Base-by-base conservation (phyloP, 2,329 filamentous ascomycete genomes). In the Colletotrichum acutatum region DNA sequence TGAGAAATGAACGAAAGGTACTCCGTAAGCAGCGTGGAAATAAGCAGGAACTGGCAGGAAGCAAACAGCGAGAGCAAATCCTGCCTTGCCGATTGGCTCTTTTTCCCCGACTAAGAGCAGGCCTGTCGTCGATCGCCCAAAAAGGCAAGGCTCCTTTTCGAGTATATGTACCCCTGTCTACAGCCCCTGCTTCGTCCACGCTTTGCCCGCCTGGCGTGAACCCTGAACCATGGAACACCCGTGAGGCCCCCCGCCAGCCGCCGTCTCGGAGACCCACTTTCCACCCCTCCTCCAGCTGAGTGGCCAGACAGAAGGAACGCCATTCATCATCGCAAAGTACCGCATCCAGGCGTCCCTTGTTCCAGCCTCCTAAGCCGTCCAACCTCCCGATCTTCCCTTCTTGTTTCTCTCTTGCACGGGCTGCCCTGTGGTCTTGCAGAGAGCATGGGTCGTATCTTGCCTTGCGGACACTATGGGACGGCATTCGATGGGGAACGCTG, bases 51-150 rank as follows among this genome's bases (percentile, higher is more conserved):
- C 16, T 30, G 11, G 14, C 6, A 42, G 37, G 37, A 42, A 42
- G 30, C 61, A 37, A 64, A 64, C 61, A 64, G 30, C 12, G 12
- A 64, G 69, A 26, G 19, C 9, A 56, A 26, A 22, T 60, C 42
- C 26, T 26, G 16, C 24, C 30, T 26, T 54, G 60, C 42, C 53
- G 66, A 72, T 72, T 70, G 70, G 70, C 5, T 24, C 54, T 64
- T 70, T 64, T n/a, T 32, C 53, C 53, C 66, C 69, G 59, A 64
- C 66, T 26, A 42, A 5, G n/a, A 46, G 9, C 11, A 34, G 54
- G 69, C 68, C 32, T 52, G 69, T 46, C 26, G 67, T 61, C 53
- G 70, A 72, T 72, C 70, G 53, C 53, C 46, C 30, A 69, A 5
- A 42, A 19, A 49, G 65, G 66, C 26, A 67, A 61, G 9, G 28